Evolutionary conservation across 805 yeast genomes (phyloP).

Genomic region (Spathaspora hagerdaliae): DNA sequence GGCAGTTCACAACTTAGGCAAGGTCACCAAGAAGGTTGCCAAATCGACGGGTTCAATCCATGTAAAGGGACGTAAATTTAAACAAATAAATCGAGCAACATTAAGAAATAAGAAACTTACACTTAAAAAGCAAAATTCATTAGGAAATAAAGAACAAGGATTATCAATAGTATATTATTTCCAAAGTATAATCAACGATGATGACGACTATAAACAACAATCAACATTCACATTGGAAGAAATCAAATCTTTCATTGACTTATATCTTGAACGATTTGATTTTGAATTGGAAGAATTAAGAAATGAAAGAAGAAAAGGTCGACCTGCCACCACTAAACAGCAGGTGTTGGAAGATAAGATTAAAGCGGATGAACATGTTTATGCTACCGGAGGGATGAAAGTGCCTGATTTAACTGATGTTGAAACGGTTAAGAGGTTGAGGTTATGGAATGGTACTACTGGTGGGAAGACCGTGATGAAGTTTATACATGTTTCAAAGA

Average conservation of each 20-base stretch:
- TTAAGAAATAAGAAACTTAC: conserved; percentile 72
- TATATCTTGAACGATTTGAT: conserved; percentile 65
- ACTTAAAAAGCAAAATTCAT: conserved; percentile 51
- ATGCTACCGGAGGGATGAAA: conserved; percentile 69
- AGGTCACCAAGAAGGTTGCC: conserved; percentile 58
- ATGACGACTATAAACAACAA: conserved; percentile 10
- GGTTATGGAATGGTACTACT: conserved; percentile 76
- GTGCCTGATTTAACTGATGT: conserved; percentile 69
- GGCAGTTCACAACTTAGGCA: conserved; percentile 55
- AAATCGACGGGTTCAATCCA: conserved; percentile 61
- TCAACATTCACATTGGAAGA: conserved; percentile 51
- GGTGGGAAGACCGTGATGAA: conserved; percentile 72
- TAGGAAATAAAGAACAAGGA: conserved; percentile 58
- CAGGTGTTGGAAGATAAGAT: conserved; percentile 58
- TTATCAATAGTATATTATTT: conserved; percentile 55
- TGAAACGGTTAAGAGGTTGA: conserved; percentile 54
- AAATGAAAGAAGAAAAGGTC: conserved; percentile 71
- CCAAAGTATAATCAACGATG: conserved; percentile 28
- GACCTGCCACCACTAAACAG: conserved; percentile 77
- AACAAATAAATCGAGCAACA: conserved; percentile 81
- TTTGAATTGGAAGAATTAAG: conserved; percentile 67
- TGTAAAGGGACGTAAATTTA: conserved; percentile 86
- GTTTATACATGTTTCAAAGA: conserved; percentile 35
- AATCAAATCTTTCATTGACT: conserved; percentile 55
- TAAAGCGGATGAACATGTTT: conserved; percentile 60